A percentile compares a stretch with the other conserved stretches of the same genome.
Evolutionary conservation across 1,284 basidiomycete species (phyloP).

Genomic region (Ganoderma meredithae): DNA sequence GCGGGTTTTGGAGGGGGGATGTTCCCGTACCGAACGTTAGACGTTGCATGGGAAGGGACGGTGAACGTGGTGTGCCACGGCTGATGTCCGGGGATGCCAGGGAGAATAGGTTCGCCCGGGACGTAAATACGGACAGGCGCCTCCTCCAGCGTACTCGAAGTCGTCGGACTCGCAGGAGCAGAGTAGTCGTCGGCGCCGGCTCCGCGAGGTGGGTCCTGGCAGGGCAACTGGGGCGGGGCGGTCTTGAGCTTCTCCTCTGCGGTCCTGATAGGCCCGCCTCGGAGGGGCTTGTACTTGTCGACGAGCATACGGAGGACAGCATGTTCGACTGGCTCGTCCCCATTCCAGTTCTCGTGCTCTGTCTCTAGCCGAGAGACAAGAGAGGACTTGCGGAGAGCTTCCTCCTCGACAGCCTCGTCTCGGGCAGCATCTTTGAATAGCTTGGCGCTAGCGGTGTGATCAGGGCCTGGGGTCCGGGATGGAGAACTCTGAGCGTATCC

Average conservation of each 20-base stretch:
- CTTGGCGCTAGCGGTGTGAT: slow-evolving; percentile 62
- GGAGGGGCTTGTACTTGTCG: slow-evolving; percentile 84
- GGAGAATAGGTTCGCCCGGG: slow-evolving; percentile 53
- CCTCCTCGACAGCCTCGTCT: slow-evolving; percentile 55
- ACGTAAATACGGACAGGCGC: slow-evolving; percentile 24
- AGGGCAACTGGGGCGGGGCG: slow-evolving; percentile 47
- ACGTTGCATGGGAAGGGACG: slow-evolving; percentile 59
- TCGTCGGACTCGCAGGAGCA: neutral
- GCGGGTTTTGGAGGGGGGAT: slow-evolving; percentile 37
- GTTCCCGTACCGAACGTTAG: slow-evolving; percentile 61
- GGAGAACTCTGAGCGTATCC: slow-evolving; percentile 17
- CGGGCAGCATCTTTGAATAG: slow-evolving; percentile 73
- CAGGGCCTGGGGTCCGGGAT: slow-evolving; percentile 16
- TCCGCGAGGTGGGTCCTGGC: slow-evolving; percentile 17
- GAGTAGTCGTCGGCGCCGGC: slow-evolving; percentile 7
- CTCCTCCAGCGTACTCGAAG: slow-evolving; percentile 7
- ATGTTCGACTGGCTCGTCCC: slow-evolving; percentile 77
- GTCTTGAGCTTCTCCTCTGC: slow-evolving; percentile 80
- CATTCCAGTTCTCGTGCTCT: slow-evolving; percentile 73
- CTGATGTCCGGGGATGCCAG: slow-evolving; percentile 60
- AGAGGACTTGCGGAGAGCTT: slow-evolving; percentile 40
- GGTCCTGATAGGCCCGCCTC: slow-evolving; percentile 65
- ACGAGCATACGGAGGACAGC: slow-evolving; percentile 85
- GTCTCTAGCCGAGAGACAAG: slow-evolving; percentile 45
- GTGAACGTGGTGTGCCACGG: slow-evolving; percentile 79